A percentile compares a stretch with the other conserved stretches of the same genome.
Evolutionary conservation across 805 yeast genomes (phyloP).

Genomic region (Ogataea pini): DNA sequence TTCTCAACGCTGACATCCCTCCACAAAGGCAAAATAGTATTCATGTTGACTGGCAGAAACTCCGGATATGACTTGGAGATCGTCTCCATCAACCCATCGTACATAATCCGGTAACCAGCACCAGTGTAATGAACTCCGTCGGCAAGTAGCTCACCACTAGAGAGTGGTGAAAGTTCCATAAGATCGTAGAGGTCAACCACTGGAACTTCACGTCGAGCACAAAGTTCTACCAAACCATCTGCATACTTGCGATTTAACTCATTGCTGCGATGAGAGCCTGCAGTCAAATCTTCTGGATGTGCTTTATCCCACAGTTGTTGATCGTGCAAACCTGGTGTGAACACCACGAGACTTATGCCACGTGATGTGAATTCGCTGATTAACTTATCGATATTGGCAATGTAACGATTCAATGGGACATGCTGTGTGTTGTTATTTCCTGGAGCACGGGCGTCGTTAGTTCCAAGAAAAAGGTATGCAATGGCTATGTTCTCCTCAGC

Average conservation of each 20-base stretch:
- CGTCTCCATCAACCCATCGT: constrained; percentile 31
- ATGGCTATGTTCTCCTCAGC: constrained; percentile 36
- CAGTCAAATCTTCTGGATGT: constrained; percentile 36
- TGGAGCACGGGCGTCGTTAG: constrained; percentile 59
- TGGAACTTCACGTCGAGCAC: constrained; percentile 50
- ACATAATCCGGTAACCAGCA: constrained; percentile 38
- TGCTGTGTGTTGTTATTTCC: constrained; percentile 38
- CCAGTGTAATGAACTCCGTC: constrained; percentile 49
- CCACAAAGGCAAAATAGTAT: constrained; percentile 28
- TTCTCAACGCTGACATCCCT: constrained; percentile 15
- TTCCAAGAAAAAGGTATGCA: constrained; percentile 71
- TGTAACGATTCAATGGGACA: constrained; percentile 53
- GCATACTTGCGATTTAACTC: constrained; percentile 50
- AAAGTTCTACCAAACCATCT: constrained; percentile 48
- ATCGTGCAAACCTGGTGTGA: constrained; percentile 66
- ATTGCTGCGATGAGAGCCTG: constrained; percentile 48
- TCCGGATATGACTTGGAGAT: constrained; percentile 39
- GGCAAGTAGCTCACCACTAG: constrained; percentile 28
- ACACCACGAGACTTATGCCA: constrained; percentile 53
- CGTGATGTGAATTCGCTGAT: constrained; percentile 41
- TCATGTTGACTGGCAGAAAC: constrained; percentile 21
- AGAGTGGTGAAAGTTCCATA: constrained; percentile 33
- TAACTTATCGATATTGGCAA: constrained; percentile 47
- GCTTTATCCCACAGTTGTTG: constrained; percentile 40
- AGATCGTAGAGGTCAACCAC: constrained; percentile 55